phyloP scores from a whole-genome alignment of 2,329 filamentous ascomycete species.

The Neofusicoccum parvum region DNA sequence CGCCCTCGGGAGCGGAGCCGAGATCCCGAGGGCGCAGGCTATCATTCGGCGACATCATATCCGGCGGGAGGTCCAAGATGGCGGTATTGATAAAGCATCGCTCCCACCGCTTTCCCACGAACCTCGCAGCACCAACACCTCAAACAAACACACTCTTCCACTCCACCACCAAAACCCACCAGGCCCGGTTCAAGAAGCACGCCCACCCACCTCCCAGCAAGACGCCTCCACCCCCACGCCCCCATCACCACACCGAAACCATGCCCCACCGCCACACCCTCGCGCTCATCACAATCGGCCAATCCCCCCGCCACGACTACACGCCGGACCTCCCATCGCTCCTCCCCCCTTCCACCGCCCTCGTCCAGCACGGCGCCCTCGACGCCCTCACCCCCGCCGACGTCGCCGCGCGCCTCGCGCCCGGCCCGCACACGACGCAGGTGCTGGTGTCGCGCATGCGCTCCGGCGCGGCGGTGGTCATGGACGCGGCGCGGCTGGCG shows the following conservation, averaged over 20 bases:
- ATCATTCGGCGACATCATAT: neutral
- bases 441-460: constrained; percentile 11
- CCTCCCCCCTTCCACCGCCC: neutral
- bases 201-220: too few species aligned
- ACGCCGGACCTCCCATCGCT: neutral
- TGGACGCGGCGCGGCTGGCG: neutral
- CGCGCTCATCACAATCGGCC: constrained; percentile 8
- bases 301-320: constrained; percentile 17
- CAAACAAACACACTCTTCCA: neutral
- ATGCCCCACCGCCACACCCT: neutral
- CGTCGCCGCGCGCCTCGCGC: neutral
- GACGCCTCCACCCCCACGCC: neutral
- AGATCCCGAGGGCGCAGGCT: neutral
- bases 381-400: neutral
- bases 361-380: constrained; percentile 11
- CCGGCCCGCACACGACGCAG: neutral
- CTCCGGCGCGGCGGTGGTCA: neutral
- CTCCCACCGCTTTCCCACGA: neutral
- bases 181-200: too few species aligned
- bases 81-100: neutral
- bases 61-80: neutral
- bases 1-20: neutral
- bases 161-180: too few species aligned
- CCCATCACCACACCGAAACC: neutral
- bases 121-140: neutral